phyloP scores from a whole-genome alignment of 1,284 basidiomycete species.

The Microbotryum intermedium region DNA sequence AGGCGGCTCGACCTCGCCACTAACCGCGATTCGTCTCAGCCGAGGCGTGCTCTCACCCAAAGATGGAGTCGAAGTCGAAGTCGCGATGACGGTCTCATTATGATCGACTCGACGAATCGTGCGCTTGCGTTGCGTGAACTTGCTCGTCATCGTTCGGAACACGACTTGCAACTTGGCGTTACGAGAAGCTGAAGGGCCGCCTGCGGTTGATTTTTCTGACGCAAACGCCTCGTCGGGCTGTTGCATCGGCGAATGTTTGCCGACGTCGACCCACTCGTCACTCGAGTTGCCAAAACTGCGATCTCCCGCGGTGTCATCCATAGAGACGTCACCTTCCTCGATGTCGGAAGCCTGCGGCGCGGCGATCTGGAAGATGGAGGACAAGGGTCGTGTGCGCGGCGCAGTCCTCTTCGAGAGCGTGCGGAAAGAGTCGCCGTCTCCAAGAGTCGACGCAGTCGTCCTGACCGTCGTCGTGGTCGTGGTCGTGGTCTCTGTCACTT shows the following conservation, averaged over 20 bases:
- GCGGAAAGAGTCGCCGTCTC: neutral
- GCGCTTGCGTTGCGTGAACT: conserved; percentile 42
- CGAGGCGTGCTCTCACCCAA: neutral
- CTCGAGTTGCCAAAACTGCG: no score
- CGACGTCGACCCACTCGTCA: conserved; percentile 41
- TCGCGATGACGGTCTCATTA: neutral
- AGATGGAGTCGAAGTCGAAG: neutral
- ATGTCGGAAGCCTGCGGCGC: no score
- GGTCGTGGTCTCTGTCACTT: conserved; percentile 33
- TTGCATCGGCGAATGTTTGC: conserved; percentile 25
- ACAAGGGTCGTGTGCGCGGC: neutral
- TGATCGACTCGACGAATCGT: conserved; percentile 34
- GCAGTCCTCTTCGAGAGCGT: neutral
- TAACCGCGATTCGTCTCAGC: no score
- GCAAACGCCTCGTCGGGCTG: neutral
- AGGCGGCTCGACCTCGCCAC: no score
- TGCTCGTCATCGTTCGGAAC: conserved; percentile 44
- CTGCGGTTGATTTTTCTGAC: conserved; percentile 1
- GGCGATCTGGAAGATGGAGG: neutral
- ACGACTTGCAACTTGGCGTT: conserved; percentile 36
- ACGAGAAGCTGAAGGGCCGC: neutral
- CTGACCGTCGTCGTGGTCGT: conserved; percentile 26
- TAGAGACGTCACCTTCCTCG: no score
- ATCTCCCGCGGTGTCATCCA: no score
- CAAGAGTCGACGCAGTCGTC: conserved; percentile 5